Evolutionary conservation across 2,329 filamentous ascomycete species (phyloP).

Genomic region (Pseudogymnoascus sp.): DNA sequence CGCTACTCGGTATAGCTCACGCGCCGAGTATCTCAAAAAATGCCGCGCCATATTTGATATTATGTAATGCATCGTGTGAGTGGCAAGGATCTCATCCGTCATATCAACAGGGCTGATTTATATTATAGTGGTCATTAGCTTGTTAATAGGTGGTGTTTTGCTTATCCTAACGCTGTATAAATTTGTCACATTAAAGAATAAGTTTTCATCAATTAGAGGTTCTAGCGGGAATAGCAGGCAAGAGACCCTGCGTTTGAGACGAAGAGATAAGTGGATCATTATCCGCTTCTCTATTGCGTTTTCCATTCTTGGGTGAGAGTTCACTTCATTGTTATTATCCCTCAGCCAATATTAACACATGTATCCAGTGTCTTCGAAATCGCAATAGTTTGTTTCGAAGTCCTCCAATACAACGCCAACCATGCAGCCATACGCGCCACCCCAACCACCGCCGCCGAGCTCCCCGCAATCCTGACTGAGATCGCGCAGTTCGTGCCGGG

Average conservation of each 20-base stretch:
- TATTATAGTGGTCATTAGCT: slow-evolving; percentile 36
- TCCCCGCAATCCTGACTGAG: neutral
- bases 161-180: slow-evolving; percentile 37
- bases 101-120: slow-evolving; percentile 7
- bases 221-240: neutral
- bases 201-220: neutral
- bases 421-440: neutral
- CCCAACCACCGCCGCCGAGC: neutral
- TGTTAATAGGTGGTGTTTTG: slow-evolving; percentile 34
- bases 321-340: neutral
- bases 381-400: slow-evolving; percentile 12
- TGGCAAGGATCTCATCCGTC: neutral
- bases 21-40: neutral
- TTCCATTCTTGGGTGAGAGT: neutral
- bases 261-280: slow-evolving; percentile 14
- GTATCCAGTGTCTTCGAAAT: slow-evolving; percentile 12
- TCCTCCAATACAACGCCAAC: slow-evolving; percentile 9
- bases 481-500: slow-evolving; percentile 13
- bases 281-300: slow-evolving; percentile 15
- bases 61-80: neutral
- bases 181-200: slow-evolving; percentile 31
- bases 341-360: neutral
- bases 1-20: slow-evolving; percentile 13
- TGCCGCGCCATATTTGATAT: neutral
- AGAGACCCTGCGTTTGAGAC: neutral